phyloP scores from a whole-genome alignment of 306 rosid species.

The Dalbergia oliveri region DNA sequence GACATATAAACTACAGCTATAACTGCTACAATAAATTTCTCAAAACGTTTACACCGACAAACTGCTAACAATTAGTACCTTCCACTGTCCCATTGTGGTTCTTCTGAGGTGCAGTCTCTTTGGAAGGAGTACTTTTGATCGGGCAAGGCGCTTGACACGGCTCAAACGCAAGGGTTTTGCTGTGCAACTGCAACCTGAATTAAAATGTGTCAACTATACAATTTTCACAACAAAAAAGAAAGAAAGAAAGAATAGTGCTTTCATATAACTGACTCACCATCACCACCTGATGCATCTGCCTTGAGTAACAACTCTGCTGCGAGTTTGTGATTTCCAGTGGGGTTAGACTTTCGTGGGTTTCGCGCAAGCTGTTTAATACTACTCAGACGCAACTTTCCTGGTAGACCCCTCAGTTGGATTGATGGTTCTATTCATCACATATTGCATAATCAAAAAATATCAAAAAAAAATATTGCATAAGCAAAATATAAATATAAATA shows the following conservation, averaged over 20 bases:
- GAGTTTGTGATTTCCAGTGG: background rate
- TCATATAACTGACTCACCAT: conserved; percentile 51
- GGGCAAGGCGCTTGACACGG: conserved; percentile 69
- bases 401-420: conserved; percentile 54
- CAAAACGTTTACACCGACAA: background rate
- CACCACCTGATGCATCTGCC: conserved; percentile 37
- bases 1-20: background rate
- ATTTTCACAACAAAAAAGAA: background rate
- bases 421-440: conserved; percentile 43
- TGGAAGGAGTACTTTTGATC: conserved; percentile 43
- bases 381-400: conserved; percentile 57
- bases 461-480: too few relatives aligned
- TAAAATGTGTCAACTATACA: background rate
- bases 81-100: conserved; percentile 28
- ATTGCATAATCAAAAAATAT: too few relatives aligned
- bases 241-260: too few relatives aligned
- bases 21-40: too few relatives aligned
- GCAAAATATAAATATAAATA: too few relatives aligned
- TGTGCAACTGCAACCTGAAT: conserved; percentile 47
- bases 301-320: conserved; percentile 43
- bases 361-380: conserved; percentile 68
- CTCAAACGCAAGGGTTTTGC: conserved; percentile 62
- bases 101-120: conserved; percentile 38
- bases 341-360: conserved; percentile 20
- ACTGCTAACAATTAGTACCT: background rate